These are phyloP conservation scores for Climacium dendroides DNA, from an alignment of 225 moss, liverwort and hornwort genomes.

Conservation along the genomic window DNA sequence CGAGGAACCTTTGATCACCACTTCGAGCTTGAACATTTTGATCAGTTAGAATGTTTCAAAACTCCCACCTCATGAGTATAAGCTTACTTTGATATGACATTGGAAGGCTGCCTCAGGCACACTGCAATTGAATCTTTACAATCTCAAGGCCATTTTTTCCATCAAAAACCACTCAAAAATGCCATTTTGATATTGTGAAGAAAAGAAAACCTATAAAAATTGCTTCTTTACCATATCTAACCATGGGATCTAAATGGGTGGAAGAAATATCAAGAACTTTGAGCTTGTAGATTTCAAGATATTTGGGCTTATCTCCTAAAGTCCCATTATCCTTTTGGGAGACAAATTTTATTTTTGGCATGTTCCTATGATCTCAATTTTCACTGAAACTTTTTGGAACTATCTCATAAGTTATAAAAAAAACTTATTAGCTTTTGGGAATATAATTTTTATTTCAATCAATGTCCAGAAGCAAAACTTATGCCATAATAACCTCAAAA, in stretches of 20 bases:
- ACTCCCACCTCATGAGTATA: background rate
- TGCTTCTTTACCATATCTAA: background rate
- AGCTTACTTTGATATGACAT: background rate
- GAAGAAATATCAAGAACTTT: background rate
- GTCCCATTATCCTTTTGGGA: no score
- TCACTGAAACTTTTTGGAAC: no score
- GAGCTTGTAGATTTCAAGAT: background rate
- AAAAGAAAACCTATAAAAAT: background rate
- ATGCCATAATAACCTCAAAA: no score
- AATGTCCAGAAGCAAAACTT: no score
- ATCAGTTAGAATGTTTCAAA: background rate
- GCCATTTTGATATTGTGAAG: background rate
- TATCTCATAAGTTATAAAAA: no score
- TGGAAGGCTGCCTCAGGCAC: background rate
- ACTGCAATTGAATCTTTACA: background rate
- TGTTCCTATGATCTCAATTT: no score
- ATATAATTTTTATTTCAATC: no score
- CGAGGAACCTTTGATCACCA: background rate
- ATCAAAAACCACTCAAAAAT: background rate
- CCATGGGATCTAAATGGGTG: accelerated
- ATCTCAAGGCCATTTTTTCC: no score
- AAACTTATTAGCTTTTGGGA: no score
- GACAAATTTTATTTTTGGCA: no score
- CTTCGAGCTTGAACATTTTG: background rate
- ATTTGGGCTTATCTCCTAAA: no score